Base-by-base conservation (phyloP, 805 yeast species). In the Saitoella complicata region DNA sequence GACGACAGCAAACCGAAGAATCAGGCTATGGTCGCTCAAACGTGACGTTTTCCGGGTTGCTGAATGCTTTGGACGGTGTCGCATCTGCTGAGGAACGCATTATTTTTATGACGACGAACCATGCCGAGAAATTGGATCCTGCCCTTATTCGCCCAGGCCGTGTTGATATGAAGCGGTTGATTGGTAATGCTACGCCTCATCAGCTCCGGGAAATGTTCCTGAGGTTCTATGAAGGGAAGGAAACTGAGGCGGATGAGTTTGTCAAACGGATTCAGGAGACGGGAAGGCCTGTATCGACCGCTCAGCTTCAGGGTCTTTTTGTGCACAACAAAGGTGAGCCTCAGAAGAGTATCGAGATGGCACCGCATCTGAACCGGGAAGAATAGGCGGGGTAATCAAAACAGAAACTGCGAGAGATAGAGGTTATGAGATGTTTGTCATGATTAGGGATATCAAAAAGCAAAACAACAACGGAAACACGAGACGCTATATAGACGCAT, bases 91-190 rank as follows among this genome's bases (percentile, higher is more conserved):
- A 91, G 58, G 97, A 91, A 58, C 80, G 95, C 40, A 71, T 91
- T 33, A 88, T 96, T 0, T 91, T 91, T 62, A 91, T 91, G 98
- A 91, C 98, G 13, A 88, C 98, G 13, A 91, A 91, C 61, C 98
- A 91, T 57, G 95, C 96, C 0, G 97, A 91, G 50, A 75, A 75
- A 50, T 67, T 91, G 35, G 98, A 91, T 56, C 85, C 95, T 1
- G 98, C 98, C 0, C 70, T 91, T 39, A 65, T 91, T 59, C 71
- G 98, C 51, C 98, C 98, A 0, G 98, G 98, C 2, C 71, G 98
- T 62, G 79, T 91, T 32, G 98, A 91, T 58, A 77, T 70, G 60
- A 84, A 85, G 62, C 79, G 77, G 13, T 66, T 78, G 55, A 73
- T 91, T 37, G 91, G 82, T 52, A 83, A 91, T 60, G 97, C 97